phyloP scores from a whole-genome alignment of 768 basidiomycete species.

The Panellus pusillus region DNA sequence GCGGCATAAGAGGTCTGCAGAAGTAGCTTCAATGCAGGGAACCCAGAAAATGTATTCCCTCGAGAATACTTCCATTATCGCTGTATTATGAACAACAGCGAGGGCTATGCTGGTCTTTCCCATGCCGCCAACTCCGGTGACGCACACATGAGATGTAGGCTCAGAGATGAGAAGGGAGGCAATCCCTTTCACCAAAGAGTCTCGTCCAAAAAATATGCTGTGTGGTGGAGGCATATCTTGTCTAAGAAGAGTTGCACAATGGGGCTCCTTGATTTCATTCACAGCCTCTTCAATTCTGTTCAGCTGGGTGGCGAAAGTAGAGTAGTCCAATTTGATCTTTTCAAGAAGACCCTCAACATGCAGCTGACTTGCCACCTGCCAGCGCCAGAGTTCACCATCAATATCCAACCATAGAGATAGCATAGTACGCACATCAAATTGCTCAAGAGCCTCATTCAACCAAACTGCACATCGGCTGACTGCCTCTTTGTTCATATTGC shows the following conservation, averaged over 20 bases:
- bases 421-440: too few relatives aligned
- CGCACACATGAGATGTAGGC: too few relatives aligned
- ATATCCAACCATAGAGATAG: too few relatives aligned
- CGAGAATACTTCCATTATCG: slow-evolving; percentile 26
- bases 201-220: slow-evolving; percentile 16
- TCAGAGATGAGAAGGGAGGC: too few relatives aligned
- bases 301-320: background rate
- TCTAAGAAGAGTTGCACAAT: background rate
- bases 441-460: too few relatives aligned
- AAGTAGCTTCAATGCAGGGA: slow-evolving; percentile 29
- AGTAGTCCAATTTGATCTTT: slow-evolving; percentile 1
- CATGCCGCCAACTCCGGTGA: too few relatives aligned
- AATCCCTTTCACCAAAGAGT: slow-evolving; percentile 10
- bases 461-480: too few relatives aligned
- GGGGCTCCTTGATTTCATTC: slow-evolving; percentile 3
- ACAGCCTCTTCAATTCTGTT: slow-evolving; percentile 2
- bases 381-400: too few relatives aligned
- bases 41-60: too few relatives aligned
- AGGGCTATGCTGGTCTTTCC: too few relatives aligned
- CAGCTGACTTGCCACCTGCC: too few relatives aligned
- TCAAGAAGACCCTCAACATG: slow-evolving; percentile 2
- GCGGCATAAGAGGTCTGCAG: slow-evolving; percentile 26
- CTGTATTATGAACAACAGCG: slow-evolving; percentile 28
- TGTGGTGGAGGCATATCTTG: slow-evolving; percentile 16
- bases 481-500: too few relatives aligned